phyloP scores from a whole-genome alignment of 768 basidiomycete genomes.

The Calocybe gangraenosa region DNA sequence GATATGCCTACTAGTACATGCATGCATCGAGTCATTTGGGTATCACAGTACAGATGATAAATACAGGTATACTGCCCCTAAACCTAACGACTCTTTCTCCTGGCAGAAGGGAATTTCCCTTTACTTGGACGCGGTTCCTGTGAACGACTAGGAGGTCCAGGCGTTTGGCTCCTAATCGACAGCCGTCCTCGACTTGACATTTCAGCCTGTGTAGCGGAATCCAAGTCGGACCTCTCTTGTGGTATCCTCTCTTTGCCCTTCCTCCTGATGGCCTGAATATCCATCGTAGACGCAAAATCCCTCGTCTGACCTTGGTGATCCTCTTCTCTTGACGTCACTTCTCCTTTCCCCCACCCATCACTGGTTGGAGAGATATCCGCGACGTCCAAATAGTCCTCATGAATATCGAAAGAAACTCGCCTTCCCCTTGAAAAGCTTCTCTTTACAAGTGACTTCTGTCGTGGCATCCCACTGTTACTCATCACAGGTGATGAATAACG shows the following conservation, averaged over 20 bases:
- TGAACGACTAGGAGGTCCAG: conserved; percentile 1
- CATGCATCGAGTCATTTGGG: neutral
- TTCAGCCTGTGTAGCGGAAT: neutral
- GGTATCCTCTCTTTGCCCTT: neutral
- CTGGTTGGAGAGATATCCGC: conserved; percentile 3
- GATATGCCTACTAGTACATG: neutral
- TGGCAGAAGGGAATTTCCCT: neutral
- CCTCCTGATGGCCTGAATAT: neutral
- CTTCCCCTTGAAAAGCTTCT: conserved; percentile 53
- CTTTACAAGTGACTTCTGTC: conserved; percentile 34
- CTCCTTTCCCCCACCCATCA: neutral
- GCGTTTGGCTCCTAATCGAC: conserved; percentile 1
- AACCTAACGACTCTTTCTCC: neutral
- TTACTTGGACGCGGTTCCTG: neutral
- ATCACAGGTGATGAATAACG: conserved; percentile 30
- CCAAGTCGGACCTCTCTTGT: neutral
- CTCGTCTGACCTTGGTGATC: neutral
- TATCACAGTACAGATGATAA: no score
- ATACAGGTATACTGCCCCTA: no score
- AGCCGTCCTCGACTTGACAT: conserved; percentile 1
- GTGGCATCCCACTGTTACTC: conserved; percentile 16
- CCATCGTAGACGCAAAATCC: neutral
- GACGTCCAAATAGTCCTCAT: conserved; percentile 17
- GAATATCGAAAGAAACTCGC: conserved; percentile 52
- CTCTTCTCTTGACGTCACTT: neutral